Base-by-base conservation (phyloP, 108 stramenopile species). In the Phaeodactylum tricornutum region DNA sequence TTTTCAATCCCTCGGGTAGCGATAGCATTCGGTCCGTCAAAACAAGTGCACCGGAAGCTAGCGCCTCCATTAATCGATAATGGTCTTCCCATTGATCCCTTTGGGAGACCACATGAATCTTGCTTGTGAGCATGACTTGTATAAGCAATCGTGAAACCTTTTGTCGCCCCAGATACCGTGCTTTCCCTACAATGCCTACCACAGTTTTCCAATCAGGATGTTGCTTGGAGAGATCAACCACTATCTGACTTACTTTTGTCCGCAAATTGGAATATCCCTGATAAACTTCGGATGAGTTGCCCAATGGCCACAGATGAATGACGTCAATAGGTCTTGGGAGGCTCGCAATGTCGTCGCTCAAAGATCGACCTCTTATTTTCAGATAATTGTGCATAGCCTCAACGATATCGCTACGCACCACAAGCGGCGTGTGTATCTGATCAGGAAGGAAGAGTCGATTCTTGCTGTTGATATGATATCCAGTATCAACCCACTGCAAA, bases 21-120 rank as follows among this genome's bases (percentile, higher is more conserved):
- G 47, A 48, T 2, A 69, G 24, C 71, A 77, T 77, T 20, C 44
- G 35, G 50, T 82, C 81, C 1, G 57, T 61, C 57, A 82, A 40
- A 25, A 82, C 76, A 57, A 77, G 24, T 0, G 79, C 79, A 35
- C 77, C 77, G 8, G 36, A 21, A n/a, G n/a, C n/a, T 29, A 84
- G 32, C 1, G 64, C 53, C 56, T 84, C 81, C 47, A 71, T 66
- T 20, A 84, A 44, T 32, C 77, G 67, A 46, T 61, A 74, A 35
- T 76, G 77, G 26, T 73, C 81, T 59, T 84, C 81, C 75, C 75
- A 79, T 37, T 56, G 50, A 51, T 84, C 81, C 15, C 75, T 50
- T 49, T 84, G 81, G 6, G 77, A 51, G 15, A 79, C 50, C 2
- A 84, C 75, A 6, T 79, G 59, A 30, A 84, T 71, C 43, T 84